phyloP scores from a whole-genome alignment of 768 basidiomycete genomes.

The Gautieria morchelliformis region DNA sequence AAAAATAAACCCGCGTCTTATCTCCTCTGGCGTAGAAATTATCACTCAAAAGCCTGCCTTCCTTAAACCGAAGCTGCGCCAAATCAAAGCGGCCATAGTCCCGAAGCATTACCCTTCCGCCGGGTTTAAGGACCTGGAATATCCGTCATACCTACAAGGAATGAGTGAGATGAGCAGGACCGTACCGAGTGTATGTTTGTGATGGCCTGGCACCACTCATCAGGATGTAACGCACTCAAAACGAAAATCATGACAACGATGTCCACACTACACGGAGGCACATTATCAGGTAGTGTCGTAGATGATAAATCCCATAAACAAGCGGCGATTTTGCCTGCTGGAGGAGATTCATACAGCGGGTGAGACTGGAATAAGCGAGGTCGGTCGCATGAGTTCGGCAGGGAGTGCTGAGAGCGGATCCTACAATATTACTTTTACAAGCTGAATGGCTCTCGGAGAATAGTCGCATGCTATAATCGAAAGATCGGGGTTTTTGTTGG shows the following conservation, averaged over 20 bases:
- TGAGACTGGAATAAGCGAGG: slow-evolving; percentile 41
- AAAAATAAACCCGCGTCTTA: slow-evolving; percentile 96
- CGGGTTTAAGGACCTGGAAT: slow-evolving; percentile 78
- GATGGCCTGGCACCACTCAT: slow-evolving; percentile 82
- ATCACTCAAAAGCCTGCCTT: slow-evolving; percentile 76
- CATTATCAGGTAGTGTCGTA: slow-evolving; percentile 44
- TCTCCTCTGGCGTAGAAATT: slow-evolving; percentile 97
- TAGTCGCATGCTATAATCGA: slow-evolving; percentile 82
- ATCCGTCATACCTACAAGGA: not conserved
- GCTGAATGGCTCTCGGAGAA: slow-evolving; percentile 76
- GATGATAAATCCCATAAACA: slow-evolving; percentile 90
- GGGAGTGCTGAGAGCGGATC: not conserved
- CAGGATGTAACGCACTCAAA: slow-evolving; percentile 84
- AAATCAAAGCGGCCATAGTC: slow-evolving; percentile 96
- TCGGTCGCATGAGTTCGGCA: not conserved
- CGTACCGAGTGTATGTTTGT: slow-evolving; percentile 68
- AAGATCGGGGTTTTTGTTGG: slow-evolving; percentile 75
- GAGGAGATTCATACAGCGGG: slow-evolving; percentile 56
- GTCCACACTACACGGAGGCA: slow-evolving; percentile 67
- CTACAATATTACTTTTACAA: slow-evolving; percentile 58
- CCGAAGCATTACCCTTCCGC: slow-evolving; percentile 73
- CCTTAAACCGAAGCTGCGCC: slow-evolving; percentile 89
- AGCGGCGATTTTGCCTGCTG: slow-evolving; percentile 62
- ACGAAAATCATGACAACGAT: slow-evolving; percentile 91
- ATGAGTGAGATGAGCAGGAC: not conserved